Evolutionary conservation across 2,329 filamentous ascomycete genomes (phyloP).

Genomic region (Boeremia lycopersici): DNA sequence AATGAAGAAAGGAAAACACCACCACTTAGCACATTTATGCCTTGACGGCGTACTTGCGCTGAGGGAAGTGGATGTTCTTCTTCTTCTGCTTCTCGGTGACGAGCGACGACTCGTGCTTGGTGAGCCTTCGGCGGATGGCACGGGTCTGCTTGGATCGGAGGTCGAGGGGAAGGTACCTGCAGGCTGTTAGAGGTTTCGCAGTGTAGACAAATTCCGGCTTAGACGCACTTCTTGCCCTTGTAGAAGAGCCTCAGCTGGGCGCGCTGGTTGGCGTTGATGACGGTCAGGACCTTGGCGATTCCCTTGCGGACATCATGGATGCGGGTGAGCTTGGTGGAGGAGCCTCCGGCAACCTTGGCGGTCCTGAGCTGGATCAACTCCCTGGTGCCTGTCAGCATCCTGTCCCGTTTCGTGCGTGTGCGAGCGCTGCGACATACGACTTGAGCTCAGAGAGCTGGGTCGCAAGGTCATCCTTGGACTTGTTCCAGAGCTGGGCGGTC

Average conservation of each 20-base stretch:
- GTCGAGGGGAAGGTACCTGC: constrained; percentile 86
- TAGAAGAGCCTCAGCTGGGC: constrained; percentile 94
- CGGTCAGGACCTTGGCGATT: constrained; percentile 96
- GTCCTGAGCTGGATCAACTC: constrained; percentile 96
- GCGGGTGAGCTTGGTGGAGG: constrained; percentile 83
- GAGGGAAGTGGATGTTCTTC: constrained; percentile 93
- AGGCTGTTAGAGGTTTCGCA: constrained; percentile 29
- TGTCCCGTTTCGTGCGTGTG: constrained; percentile 14
- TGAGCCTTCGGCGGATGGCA: constrained; percentile 94
- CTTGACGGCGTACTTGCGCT: constrained; percentile 99
- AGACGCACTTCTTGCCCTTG: constrained; percentile 88
- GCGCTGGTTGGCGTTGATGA: constrained; percentile 99
- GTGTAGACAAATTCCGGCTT: constrained; percentile 4
- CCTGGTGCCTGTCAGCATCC: constrained; percentile 43
- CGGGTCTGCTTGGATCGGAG: constrained; percentile 98
- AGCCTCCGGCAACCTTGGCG: constrained; percentile 95
- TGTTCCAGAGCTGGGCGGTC: constrained; percentile 95
- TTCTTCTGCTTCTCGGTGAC: constrained; percentile 96
- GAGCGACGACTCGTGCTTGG: constrained; percentile 84
- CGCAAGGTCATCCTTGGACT: constrained; percentile 97
- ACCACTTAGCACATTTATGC: constrained; percentile 56
- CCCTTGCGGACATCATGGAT: constrained; percentile 97
- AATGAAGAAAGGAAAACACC: constrained; percentile 47
- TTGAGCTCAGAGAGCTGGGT: constrained; percentile 63
- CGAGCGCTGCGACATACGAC: constrained; percentile 37